Evolutionary conservation across 1,284 basidiomycete species (phyloP), one percentile per base, ranked within the genome.

Genomic region (Coniferiporia weirii): DNA sequence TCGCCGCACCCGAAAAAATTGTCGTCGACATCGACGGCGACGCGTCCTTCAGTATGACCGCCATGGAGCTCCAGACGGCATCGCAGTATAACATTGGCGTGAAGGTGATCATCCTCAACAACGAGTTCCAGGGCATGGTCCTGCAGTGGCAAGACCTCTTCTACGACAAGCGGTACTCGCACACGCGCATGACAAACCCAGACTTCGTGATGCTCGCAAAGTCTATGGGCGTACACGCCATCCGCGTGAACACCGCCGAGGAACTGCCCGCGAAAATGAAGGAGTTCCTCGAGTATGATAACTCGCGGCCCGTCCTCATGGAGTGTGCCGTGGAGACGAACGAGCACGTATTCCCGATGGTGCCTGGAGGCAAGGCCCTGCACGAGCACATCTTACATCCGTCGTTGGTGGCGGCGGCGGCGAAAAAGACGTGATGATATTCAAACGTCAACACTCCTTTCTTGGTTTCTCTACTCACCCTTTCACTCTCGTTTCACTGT

Each of bases 91-190:
- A 83, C 71, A 96, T 99, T 63, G 96, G 97, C 62, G 93, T 98
- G 69, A 99, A 99, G 76, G 90, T 91, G 43, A 77, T 95, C 64
- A 75, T 95, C 20, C 73, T 95, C 67, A 95, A 95, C 79, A 96
- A 96, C 75, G 91, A 94, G 72, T 95, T 94, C 82, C 93, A 96
- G 73, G 96, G 96, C 58, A 98, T 99, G 96, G 96, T 98, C 17
- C 78, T 94, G 54, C 96, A 99, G 78, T 98, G 96, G 96, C 96
- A 98, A 87, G 94, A 98, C 72, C 82, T 98, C 13, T 98, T 98
- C 81, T 98, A 98, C 75, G 91, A 95, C 63, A 81, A 86, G 50
- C 85, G 96, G 40, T 96, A 98, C 76, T 94, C 95, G 34, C 94
- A 98, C 76, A 97, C 95, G 5, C 76, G 79, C 62, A 98, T 98